Base-by-base conservation (phyloP, 2,329 filamentous ascomycete species). In the Nothophaeocryptopus gaeumannii region DNA sequence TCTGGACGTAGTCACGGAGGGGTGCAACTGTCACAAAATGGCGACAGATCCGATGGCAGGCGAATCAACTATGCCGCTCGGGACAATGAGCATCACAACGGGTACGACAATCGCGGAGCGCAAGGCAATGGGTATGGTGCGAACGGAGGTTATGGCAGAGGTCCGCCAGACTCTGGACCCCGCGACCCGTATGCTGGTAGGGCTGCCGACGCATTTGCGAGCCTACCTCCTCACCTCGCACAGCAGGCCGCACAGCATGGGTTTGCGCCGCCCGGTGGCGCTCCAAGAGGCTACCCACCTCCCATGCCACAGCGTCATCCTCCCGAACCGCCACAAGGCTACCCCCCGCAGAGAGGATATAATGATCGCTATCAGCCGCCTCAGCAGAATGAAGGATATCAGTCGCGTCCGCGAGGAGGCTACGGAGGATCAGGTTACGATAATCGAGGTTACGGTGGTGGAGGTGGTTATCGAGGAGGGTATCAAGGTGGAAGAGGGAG, bases 1-100 rank as follows among this genome's bases (percentile, higher is more conserved):
- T 77, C 79, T 15, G 84, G 88, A n/a, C 80, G 89, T 45, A 81
- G 79, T 40, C 83, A 83, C 61, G 86, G 87, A 10, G 87, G 87
- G 32, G 85, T 78, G 5, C 83, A 83, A 13, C 74, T 88, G 51
- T 73, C 72, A 53, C 68, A 70, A 11, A 70, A 73, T 47, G 69
- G 70, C 9, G 72, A 75, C 20, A 69, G 77, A 50, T 62, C 59
- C 8, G 72, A 76, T 51, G 70, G 73, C 32, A 71, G 72, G 41
- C 74, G 73, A 13, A 78, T 82, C 64, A 82, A 80, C 55, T 84
- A 83, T 64, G 72, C 71, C 3, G 58, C 57, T 5, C 52, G 61
- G n/a, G 58, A 62, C 35, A 53, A 58, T 30, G 56, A 53, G 39
- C 39, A 61, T 58, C 55, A 63, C n/a, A 49, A 55, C 15, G 59